These are phyloP conservation scores for Colletotrichum agaves DNA, from an alignment of 2,329 filamentous ascomycete genomes.

Conservation along the genomic window DNA sequence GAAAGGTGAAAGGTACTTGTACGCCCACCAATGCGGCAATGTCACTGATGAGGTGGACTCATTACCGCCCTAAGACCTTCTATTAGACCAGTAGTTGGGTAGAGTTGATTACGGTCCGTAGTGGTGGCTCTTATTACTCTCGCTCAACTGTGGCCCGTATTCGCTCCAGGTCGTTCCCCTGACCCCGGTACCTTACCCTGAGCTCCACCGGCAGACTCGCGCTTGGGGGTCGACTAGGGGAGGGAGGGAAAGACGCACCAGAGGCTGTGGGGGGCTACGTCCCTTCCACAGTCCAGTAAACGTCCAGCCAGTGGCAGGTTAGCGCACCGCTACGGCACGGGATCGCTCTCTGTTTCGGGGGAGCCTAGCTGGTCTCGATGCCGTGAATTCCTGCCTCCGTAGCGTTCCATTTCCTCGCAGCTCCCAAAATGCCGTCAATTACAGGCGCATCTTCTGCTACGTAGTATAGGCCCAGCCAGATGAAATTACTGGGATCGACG, in stretches of 20 bases:
- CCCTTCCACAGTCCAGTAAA: neutral
- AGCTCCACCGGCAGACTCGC: constrained; percentile 19
- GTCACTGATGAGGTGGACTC: too few relatives aligned
- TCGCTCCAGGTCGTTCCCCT: constrained; percentile 5
- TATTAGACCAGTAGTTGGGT: neutral
- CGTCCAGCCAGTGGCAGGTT: constrained; percentile 20
- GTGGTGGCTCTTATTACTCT: neutral
- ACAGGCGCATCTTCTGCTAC: constrained; percentile 11
- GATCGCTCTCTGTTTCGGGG: constrained; percentile 32
- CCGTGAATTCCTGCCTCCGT: constrained; percentile 14
- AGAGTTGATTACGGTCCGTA: too few relatives aligned
- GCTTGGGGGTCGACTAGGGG: constrained; percentile 11
- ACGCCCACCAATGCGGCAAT: neutral
- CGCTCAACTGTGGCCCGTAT: constrained; percentile 16
- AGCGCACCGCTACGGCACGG: constrained; percentile 30
- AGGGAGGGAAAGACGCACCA: neutral
- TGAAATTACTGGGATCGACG: constrained; percentile 36
- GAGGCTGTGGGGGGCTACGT: neutral
- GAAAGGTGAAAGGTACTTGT: neutral
- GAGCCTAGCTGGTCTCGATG: neutral
- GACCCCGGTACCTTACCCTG: neutral
- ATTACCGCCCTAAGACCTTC: neutral
- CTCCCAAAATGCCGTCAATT: constrained; percentile 17
- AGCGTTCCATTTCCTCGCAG: neutral
- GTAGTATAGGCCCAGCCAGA: constrained; percentile 18